phyloP scores from a whole-genome alignment of 768 basidiomycete genomes.

The Agrocybe praecox region DNA sequence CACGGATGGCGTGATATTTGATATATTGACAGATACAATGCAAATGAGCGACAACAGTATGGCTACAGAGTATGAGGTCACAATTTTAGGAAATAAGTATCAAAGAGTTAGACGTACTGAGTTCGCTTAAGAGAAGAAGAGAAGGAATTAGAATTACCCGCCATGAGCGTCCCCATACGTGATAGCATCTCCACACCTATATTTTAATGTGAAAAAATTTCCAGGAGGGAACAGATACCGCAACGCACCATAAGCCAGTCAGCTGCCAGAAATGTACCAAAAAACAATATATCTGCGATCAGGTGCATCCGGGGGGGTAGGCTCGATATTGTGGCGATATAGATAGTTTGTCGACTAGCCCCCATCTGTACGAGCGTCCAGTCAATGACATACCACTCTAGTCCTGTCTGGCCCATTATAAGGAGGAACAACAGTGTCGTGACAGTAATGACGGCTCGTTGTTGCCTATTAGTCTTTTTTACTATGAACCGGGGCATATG shows the following conservation, averaged over 20 bases:
- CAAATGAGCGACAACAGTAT: not conserved
- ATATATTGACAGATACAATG: not conserved
- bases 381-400: not conserved
- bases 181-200: not conserved
- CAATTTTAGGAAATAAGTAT: not conserved
- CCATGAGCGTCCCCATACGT: not conserved
- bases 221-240: too few species aligned
- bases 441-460: not conserved
- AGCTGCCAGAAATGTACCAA: not conserved
- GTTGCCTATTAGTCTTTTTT: not conserved
- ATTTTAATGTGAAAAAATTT: too few species aligned
- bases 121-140: not conserved
- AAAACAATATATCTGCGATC: not conserved
- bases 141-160: not conserved
- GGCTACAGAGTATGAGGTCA: not conserved
- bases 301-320: not conserved
- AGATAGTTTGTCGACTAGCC: not conserved
- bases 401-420: not conserved
- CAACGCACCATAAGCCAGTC: not conserved
- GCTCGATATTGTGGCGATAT: not conserved
- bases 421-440: not conserved
- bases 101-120: not conserved
- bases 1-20: not conserved
- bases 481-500: not conserved
- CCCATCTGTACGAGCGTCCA: not conserved